Evolutionary conservation across 2,329 filamentous ascomycete genomes (phyloP).

Genomic region (Apiospora arundinis): DNA sequence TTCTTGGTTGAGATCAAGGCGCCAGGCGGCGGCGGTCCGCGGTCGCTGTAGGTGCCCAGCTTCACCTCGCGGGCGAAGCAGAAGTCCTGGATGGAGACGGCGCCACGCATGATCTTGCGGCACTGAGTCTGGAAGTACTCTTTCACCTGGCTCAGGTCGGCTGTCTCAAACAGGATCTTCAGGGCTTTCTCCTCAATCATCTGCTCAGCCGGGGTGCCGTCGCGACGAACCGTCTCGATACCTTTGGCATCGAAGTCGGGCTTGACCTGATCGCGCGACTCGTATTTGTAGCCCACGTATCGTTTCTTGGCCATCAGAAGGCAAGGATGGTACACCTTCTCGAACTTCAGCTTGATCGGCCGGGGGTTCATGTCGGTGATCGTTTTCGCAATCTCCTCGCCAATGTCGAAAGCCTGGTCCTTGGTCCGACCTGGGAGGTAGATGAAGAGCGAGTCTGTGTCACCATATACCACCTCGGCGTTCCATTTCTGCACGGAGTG

Average conservation of each 20-base stretch:
- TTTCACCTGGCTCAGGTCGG: constrained; percentile 89
- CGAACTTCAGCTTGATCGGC: constrained; percentile 95
- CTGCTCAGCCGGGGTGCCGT: constrained; percentile 93
- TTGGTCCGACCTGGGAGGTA: constrained; percentile 85
- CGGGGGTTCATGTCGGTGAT: constrained; percentile 90
- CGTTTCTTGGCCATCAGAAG: constrained; percentile 95
- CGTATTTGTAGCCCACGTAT: constrained; percentile 98
- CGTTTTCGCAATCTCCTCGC: constrained; percentile 86
- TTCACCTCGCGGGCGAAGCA: constrained; percentile 94
- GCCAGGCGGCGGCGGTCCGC: constrained; percentile 80
- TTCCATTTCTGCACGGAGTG: constrained; percentile 88
- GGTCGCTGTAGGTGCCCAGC: constrained; percentile 85
- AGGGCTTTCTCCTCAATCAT: constrained; percentile 95
- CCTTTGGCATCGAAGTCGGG: constrained; percentile 98
- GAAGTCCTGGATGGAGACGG: constrained; percentile 91
- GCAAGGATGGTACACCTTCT: constrained; percentile 97
- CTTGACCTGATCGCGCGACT: constrained; percentile 73
- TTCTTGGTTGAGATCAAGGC: constrained; percentile 85
- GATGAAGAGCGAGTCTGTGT: constrained; percentile 95
- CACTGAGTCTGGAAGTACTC: constrained; percentile 89
- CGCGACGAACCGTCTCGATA: constrained; percentile 94
- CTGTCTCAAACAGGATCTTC: constrained; percentile 86
- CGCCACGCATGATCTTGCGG: constrained; percentile 87
- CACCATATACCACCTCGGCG: constrained; percentile 96
- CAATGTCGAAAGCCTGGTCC: constrained; percentile 90